Evolutionary conservation across 495 filamentous ascomycete genomes (phyloP).

Genomic region (Aspergillus saccharolyticus): DNA sequence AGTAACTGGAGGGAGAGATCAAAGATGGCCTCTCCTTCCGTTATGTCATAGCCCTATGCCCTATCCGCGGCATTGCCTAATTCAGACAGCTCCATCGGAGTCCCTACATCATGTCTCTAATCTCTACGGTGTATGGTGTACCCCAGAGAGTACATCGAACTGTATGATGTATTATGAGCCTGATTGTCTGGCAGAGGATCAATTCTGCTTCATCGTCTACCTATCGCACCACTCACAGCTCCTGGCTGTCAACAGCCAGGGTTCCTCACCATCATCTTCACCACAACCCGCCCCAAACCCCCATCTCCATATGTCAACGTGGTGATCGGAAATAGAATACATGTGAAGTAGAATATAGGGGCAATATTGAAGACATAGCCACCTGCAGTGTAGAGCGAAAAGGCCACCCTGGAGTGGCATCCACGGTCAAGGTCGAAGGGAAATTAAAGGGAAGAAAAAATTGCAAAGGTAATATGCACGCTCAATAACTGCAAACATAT

Average conservation of each 20-base stretch:
- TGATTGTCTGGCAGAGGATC: background rate
- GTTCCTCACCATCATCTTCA: conserved; percentile 4
- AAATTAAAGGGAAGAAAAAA: conserved; percentile 21
- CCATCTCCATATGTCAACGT: conserved; percentile 18
- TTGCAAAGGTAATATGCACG: conserved; percentile 37
- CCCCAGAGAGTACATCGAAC: too few relatives aligned
- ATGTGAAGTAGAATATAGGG: conserved; percentile 26
- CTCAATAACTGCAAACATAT: conserved; percentile 36
- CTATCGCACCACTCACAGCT: background rate
- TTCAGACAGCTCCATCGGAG: background rate
- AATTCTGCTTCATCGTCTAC: conserved; percentile 5
- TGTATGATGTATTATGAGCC: background rate
- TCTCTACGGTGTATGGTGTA: too few relatives aligned
- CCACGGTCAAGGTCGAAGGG: conserved; percentile 20
- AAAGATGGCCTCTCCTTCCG: background rate
- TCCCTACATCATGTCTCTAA: background rate
- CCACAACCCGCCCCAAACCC: conserved; percentile 19
- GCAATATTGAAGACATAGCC: conserved; percentile 6
- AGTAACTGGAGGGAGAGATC: background rate
- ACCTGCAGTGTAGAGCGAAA: conserved; percentile 14
- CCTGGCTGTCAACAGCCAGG: conserved; percentile 2
- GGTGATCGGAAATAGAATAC: conserved; percentile 21
- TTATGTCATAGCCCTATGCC: conserved; percentile 16
- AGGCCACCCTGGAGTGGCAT: conserved; percentile 34
- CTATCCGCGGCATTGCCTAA: background rate